phyloP scores from a whole-genome alignment of 495 filamentous ascomycete species.

The Xeromyces bisporus region DNA sequence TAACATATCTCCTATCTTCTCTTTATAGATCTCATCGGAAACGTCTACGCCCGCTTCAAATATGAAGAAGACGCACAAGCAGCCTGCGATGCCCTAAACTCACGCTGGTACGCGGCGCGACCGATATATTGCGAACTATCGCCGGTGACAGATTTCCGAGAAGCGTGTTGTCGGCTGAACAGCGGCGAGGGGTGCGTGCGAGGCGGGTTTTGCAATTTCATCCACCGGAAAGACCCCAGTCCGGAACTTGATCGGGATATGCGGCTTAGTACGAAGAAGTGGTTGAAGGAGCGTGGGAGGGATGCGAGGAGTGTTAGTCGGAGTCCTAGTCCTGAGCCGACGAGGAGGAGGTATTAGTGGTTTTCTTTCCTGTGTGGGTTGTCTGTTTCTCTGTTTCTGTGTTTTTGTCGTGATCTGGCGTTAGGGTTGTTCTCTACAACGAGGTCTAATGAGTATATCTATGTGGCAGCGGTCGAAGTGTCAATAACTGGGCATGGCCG shows the following conservation, averaged over 20 bases:
- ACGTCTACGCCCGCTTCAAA: constrained; percentile 99
- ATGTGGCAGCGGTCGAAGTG: too few relatives aligned
- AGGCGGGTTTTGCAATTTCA: constrained; percentile 98
- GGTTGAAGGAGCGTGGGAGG: constrained; percentile 70
- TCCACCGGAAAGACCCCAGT: constrained; percentile 87
- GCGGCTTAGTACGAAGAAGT: constrained; percentile 82
- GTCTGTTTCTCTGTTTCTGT: too few relatives aligned
- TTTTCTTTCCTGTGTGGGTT: too few relatives aligned
- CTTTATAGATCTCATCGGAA: constrained; percentile 72
- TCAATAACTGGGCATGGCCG: too few relatives aligned
- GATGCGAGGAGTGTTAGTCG: constrained; percentile 66
- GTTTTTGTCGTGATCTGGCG: too few relatives aligned
- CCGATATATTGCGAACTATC: constrained; percentile 96
- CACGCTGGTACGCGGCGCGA: constrained; percentile 89
- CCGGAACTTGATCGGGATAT: constrained; percentile 79
- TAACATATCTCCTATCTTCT: neutral
- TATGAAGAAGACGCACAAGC: constrained; percentile 93
- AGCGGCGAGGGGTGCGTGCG: constrained; percentile 88
- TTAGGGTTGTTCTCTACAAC: too few relatives aligned
- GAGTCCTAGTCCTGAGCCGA: constrained; percentile 63
- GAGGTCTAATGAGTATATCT: too few relatives aligned
- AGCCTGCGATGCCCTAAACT: constrained; percentile 87
- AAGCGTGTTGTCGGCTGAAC: constrained; percentile 93
- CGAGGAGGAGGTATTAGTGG: constrained; percentile 49
- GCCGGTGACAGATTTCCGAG: constrained; percentile 94